Percentiles rank a stretch among this genome's conserved stretches.
phyloP scores from a whole-genome alignment of 164 flowering plant genomes.

The Euptelea pleiosperma region DNA sequence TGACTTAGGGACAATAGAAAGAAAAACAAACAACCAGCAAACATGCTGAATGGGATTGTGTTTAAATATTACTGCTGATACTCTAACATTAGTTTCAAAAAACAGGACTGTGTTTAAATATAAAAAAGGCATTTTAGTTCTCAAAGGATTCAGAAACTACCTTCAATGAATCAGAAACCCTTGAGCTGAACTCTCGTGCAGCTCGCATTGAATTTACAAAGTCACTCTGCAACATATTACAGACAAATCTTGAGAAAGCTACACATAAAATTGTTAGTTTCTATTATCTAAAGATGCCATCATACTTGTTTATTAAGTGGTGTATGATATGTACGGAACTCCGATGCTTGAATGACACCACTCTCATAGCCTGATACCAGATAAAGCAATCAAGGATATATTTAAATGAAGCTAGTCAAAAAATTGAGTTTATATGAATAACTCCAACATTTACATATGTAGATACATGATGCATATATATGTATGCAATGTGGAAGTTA shows the following conservation, averaged over 20 bases:
- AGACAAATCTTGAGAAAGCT: too few species aligned
- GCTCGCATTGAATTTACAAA: slow-evolving; percentile 90
- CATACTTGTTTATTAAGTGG: slow-evolving; percentile 96
- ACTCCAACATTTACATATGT: too few species aligned
- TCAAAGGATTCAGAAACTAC: slow-evolving; percentile 27
- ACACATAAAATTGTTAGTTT: too few species aligned
- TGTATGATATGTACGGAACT: slow-evolving; percentile 93
- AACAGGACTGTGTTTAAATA: too few species aligned
- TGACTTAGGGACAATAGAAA: too few species aligned
- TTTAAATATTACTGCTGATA: too few species aligned
- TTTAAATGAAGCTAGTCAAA: background rate
- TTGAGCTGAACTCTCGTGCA: slow-evolving; percentile 82
- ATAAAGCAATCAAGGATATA: slow-evolving; percentile 1
- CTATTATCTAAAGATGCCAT: background rate
- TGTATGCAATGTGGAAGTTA: background rate
- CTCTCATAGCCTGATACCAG: slow-evolving; percentile 59
- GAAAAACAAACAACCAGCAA: too few species aligned
- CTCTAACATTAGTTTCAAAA: too few species aligned
- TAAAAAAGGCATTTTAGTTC: too few species aligned
- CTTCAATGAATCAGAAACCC: slow-evolving; percentile 73
- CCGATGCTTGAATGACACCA: slow-evolving; percentile 78
- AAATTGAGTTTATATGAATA: too few species aligned
- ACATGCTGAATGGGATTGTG: too few species aligned
- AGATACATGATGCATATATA: background rate
- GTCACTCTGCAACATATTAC: slow-evolving; percentile 51